A percentile compares a stretch with the other conserved stretches of the same genome.
phyloP scores from a whole-genome alignment of 176 grass and related monocot genomes.

The Poa pratensis region DNA sequence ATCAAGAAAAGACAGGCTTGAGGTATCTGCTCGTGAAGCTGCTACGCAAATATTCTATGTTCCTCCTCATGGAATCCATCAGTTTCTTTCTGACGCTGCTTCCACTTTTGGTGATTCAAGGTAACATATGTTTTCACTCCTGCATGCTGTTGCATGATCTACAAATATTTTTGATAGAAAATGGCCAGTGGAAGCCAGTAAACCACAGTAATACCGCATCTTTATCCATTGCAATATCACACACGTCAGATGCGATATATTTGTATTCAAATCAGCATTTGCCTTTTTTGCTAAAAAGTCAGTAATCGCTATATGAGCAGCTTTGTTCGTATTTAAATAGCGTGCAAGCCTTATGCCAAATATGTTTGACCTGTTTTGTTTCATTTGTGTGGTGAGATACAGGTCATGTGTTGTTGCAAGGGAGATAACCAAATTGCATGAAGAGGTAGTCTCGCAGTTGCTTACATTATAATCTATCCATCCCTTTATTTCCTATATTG shows the following conservation, averaged over 20 bases:
- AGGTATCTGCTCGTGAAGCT: conserved; percentile 73
- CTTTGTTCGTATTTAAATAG: conserved; percentile 24
- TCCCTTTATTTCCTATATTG: background rate
- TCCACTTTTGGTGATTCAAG: conserved; percentile 74
- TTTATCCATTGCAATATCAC: background rate
- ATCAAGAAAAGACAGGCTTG: conserved; percentile 74
- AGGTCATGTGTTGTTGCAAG: conserved; percentile 96
- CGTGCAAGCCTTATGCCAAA: conserved; percentile 27
- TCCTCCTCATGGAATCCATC: conserved; percentile 85
- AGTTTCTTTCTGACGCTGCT: conserved; percentile 79
- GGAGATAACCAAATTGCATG: conserved; percentile 98
- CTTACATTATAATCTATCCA: conserved; percentile 33
- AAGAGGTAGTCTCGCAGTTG: conserved; percentile 70
- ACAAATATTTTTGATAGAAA: conserved; percentile 23
- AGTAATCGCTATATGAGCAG: conserved; percentile 11
- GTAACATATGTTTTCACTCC: conserved; percentile 40
- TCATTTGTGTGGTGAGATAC: conserved; percentile 34
- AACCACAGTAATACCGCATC: conserved; percentile 7
- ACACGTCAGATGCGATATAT: too few species aligned
- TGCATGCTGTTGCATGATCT: conserved; percentile 9
- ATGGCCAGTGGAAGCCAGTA: background rate
- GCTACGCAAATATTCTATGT: conserved; percentile 93
- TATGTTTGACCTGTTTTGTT: conserved; percentile 31
- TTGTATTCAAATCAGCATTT: conserved; percentile 1
- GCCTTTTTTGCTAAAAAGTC: background rate